phyloP scores from a whole-genome alignment of 1,284 basidiomycete species.

The Ceratobasidium theobromae region DNA sequence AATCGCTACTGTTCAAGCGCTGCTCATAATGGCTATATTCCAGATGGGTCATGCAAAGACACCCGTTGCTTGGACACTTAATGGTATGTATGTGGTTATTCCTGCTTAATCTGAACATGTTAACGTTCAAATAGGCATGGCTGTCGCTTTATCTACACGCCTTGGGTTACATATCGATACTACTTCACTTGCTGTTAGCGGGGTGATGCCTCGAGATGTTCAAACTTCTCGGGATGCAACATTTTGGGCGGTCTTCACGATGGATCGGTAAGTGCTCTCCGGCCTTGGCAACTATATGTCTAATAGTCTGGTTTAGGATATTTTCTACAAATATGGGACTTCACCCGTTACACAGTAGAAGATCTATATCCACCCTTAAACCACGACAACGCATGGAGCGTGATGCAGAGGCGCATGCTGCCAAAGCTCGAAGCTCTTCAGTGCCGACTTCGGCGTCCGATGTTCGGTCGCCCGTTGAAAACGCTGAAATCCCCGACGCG shows the following conservation, averaged over 20 bases:
- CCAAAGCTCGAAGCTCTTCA: background rate
- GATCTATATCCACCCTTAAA: slow-evolving; percentile 19
- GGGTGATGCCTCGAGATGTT: background rate
- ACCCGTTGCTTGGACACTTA: slow-evolving; percentile 18
- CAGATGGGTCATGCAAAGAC: slow-evolving; percentile 25
- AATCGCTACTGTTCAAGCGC: slow-evolving; percentile 8
- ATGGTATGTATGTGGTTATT: background rate
- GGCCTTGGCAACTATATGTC: too few relatives aligned
- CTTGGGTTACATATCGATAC: slow-evolving; percentile 21
- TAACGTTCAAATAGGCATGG: background rate
- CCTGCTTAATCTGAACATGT: background rate
- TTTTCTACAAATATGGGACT: slow-evolving; percentile 18
- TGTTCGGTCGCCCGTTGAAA: background rate
- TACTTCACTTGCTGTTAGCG: background rate
- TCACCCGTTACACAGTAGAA: slow-evolving; percentile 4
- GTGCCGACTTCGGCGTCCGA: background rate
- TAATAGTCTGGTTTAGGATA: background rate
- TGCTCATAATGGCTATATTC: slow-evolving; percentile 1
- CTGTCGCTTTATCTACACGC: slow-evolving; percentile 11
- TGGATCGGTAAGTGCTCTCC: slow-evolving; percentile 3
- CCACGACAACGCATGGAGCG: background rate
- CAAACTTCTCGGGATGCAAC: background rate
- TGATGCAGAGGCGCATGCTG: too few relatives aligned
- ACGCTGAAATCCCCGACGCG: slow-evolving; percentile 8
- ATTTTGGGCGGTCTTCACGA: slow-evolving; percentile 22